Evolutionary conservation across 345 rosid species (phyloP).

Genomic region (Moringa oleifera): DNA sequence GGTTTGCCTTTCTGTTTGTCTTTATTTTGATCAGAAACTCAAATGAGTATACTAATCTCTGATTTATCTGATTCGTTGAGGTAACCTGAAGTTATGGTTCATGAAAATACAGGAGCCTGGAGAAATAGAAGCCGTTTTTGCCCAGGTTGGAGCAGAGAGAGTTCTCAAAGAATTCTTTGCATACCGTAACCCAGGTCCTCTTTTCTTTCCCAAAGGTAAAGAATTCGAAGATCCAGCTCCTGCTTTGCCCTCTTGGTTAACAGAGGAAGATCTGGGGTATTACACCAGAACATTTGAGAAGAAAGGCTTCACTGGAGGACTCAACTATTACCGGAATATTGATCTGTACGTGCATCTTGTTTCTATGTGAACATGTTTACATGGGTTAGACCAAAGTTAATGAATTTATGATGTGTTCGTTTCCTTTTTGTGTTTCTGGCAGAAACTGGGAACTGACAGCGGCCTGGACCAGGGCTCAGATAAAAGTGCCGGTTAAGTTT

Average conservation of each 20-base stretch:
- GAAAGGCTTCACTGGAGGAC: constrained; percentile 68
- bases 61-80: not conserved
- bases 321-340: constrained; percentile 76
- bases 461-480: constrained; percentile 50
- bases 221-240: constrained; percentile 29
- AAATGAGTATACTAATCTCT: not conserved
- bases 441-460: constrained; percentile 80
- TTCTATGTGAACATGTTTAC: not conserved
- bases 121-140: constrained; percentile 60
- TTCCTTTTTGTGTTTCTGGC: not conserved
- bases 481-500: constrained; percentile 66
- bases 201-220: constrained; percentile 43
- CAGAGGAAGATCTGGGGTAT: constrained; percentile 50
- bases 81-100: not conserved
- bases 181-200: constrained; percentile 46
- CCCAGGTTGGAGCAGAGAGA: constrained; percentile 30
- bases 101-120: constrained; percentile 42
- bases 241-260: constrained; percentile 63
- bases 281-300: constrained; percentile 41
- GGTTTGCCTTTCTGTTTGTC: constrained; percentile 23
- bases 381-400: no score
- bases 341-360: constrained; percentile 37
- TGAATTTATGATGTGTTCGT: no score
- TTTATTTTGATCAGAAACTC: not conserved
- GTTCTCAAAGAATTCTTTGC: constrained; percentile 48